Percentiles rank a stretch among this genome's conserved stretches.
These are phyloP conservation scores for Linnemannia elongata DNA, from an alignment of 192 early-diverging fungal species.

Conservation along the genomic window DNA sequence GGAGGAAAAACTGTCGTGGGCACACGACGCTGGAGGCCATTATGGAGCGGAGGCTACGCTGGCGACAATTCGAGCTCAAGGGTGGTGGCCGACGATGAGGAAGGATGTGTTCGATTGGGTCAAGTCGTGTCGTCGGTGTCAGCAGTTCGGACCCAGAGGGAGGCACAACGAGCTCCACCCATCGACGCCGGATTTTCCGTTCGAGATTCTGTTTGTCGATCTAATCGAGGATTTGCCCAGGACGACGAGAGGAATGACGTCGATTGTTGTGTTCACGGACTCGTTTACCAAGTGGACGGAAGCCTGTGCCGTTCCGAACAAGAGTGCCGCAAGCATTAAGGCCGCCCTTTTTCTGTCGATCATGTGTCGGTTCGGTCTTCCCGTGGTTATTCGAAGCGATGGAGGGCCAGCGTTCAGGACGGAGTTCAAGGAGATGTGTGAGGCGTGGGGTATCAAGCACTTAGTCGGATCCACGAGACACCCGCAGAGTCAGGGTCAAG, in stretches of 20 bases:
- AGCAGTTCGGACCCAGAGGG: background rate
- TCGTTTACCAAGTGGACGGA: background rate
- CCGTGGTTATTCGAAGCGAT: background rate
- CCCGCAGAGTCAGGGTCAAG: constrained; percentile 3
- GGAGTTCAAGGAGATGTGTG: constrained; percentile 1
- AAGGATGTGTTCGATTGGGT: background rate
- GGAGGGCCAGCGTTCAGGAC: background rate
- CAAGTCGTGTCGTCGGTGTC: background rate
- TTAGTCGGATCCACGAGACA: background rate
- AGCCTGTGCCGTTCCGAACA: background rate
- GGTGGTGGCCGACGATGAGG: background rate
- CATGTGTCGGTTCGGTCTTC: background rate
- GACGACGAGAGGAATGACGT: background rate
- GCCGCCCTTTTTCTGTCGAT: background rate
- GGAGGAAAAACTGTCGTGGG: background rate
- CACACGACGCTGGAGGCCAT: background rate
- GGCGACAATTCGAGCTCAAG: background rate
- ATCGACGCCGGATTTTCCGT: background rate
- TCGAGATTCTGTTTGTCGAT: background rate
- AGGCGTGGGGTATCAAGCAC: background rate
- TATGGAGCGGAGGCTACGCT: background rate
- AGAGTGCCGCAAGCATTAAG: background rate
- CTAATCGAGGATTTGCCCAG: background rate
- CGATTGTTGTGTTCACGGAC: background rate
- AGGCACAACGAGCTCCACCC: background rate